Evolutionary conservation across 176 grass and related monocot species (phyloP).

Genomic region (Phragmites australis): DNA sequence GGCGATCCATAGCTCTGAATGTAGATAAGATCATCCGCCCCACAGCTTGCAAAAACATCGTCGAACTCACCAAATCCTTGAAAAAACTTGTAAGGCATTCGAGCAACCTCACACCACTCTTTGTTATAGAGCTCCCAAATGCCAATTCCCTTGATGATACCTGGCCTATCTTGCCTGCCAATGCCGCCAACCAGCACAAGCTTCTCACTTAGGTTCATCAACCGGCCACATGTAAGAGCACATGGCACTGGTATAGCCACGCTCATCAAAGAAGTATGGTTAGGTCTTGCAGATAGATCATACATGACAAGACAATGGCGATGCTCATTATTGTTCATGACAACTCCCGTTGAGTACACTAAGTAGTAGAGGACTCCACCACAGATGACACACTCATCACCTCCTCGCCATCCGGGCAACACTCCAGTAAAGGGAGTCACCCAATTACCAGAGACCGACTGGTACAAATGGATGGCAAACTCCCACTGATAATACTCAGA

Average conservation of each 20-base stretch:
- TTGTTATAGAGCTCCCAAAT: slow-evolving; percentile 77
- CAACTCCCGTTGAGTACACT: slow-evolving; percentile 64
- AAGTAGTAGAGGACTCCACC: slow-evolving; percentile 81
- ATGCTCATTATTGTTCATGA: slow-evolving; percentile 50
- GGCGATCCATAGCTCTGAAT: slow-evolving; percentile 92
- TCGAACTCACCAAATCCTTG: slow-evolving; percentile 92
- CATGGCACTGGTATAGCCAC: slow-evolving; percentile 73
- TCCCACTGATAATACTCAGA: slow-evolving; percentile 73
- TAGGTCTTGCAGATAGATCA: slow-evolving; percentile 54
- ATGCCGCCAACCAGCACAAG: slow-evolving; percentile 81
- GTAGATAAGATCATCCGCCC: slow-evolving; percentile 76
- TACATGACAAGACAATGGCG: slow-evolving; percentile 77
- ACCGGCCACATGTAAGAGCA: slow-evolving; percentile 66
- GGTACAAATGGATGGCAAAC: slow-evolving; percentile 69
- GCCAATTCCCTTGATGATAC: slow-evolving; percentile 91
- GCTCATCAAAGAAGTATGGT: slow-evolving; percentile 51
- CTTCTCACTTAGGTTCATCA: slow-evolving; percentile 78
- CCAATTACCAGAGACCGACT: slow-evolving; percentile 53
- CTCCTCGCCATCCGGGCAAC: slow-evolving; percentile 67
- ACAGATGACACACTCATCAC: slow-evolving; percentile 83
- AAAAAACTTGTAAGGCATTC: slow-evolving; percentile 88
- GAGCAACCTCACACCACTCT: slow-evolving; percentile 71
- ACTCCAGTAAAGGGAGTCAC: slow-evolving; percentile 54
- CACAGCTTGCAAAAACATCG: slow-evolving; percentile 82
- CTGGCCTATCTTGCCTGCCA: slow-evolving; percentile 79